A percentile compares a stretch with the other conserved stretches of the same genome.
phyloP scores from a whole-genome alignment of 169 alveolate species.

The Fabrea salina region DNA sequence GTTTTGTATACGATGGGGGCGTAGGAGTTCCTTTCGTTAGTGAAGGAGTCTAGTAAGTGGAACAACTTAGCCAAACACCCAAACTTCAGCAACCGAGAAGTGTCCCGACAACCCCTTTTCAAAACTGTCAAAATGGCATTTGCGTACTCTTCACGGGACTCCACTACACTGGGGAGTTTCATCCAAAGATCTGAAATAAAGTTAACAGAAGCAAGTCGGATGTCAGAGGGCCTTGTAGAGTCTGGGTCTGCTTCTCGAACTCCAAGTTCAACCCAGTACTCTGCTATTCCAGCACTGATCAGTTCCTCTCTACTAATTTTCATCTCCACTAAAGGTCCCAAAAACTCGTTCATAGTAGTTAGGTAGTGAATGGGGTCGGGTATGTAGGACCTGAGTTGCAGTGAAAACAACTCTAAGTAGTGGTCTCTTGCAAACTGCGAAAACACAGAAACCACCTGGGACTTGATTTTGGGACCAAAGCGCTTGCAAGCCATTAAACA shows the following conservation, averaged over 20 bases:
- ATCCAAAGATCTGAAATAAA: constrained; percentile 80
- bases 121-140: constrained; percentile 53
- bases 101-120: constrained; percentile 72
- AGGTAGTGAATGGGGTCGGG: constrained; percentile 65
- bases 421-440: constrained; percentile 71
- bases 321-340: constrained; percentile 38
- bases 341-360: constrained; percentile 44
- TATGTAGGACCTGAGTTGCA: constrained; percentile 57
- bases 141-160: constrained; percentile 51
- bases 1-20: constrained; percentile 84
- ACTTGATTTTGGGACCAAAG: constrained; percentile 63
- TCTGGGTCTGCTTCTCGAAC: constrained; percentile 15
- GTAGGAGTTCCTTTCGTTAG: constrained; percentile 69
- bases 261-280: constrained; percentile 2
- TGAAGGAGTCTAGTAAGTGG: constrained; percentile 58
- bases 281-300: constrained; percentile 12
- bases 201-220: constrained; percentile 55
- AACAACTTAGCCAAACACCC: constrained; percentile 64
- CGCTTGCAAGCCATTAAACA: constrained; percentile 62
- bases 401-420: constrained; percentile 74
- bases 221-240: not conserved
- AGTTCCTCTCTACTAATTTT: constrained; percentile 34
- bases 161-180: constrained; percentile 54
- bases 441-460: constrained; percentile 59
- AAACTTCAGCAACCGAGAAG: constrained; percentile 50